Base-by-base conservation (phyloP, 768 basidiomycete species). In the Naganishia vishniacii region DNA sequence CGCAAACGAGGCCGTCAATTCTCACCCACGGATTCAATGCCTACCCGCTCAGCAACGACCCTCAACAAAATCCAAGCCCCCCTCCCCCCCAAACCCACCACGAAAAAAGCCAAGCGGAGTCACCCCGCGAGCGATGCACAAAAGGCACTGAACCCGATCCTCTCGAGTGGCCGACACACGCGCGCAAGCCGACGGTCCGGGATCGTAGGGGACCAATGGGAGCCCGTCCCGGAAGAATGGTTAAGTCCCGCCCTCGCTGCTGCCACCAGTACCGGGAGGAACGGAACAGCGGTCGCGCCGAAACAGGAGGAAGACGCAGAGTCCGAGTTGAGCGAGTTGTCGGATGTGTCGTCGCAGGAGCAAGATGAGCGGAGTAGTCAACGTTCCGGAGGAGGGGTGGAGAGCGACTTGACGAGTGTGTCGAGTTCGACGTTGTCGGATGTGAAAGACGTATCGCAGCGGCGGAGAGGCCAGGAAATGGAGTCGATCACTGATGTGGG, bases 251-350 rank as follows among this genome's bases (percentile, higher is more conserved):
- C 37, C 1, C 23, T 44, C 7, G 32, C 48, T 2, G 29, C 28
- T 18, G 59, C 29, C 26, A 51, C 42, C 26, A 48, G 34, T n/a
- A n/a, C n/a, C 4, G 65, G 28, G 1, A 51, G 47, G 32, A 29
- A 20, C 12, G 32, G 23, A 40, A 51, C 9, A 20, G 31, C 29
- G 49, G 29, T 23, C 15, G 47, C 53, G 26, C 20, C 47, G 28
- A 59, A 28, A 34, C 7, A 20, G 34, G 70, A 66, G 26, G 51
- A 23, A 23, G 70, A 67, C 13, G 70, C 70, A 13, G 73, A 73
- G 62, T 73, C 72, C 48, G 75, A 76, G 40, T 59, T 76, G 62
- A 76, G 75, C 65, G 71, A 73, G 41, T 69, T 76, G 70, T 72
- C 71, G 20, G 75, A 76, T 40, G 6, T 51, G n/a, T n/a, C n/a